Conservation (phyloP, 345 rosid genomes). For the Viola odorata region DNA sequence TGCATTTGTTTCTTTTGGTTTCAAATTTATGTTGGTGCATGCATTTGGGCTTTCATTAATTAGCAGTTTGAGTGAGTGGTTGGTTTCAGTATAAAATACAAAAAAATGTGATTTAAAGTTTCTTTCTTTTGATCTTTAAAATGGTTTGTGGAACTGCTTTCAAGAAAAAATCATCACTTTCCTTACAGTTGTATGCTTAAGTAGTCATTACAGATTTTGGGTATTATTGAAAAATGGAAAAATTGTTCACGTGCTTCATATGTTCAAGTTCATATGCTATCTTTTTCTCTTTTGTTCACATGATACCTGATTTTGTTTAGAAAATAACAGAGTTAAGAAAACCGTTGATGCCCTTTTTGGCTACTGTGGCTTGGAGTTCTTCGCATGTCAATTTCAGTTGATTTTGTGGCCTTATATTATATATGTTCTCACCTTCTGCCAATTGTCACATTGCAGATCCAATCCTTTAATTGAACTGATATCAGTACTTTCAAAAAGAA, state of each 20-base stretch:
- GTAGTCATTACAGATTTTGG: neutral
- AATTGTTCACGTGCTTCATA: slow-evolving; percentile 16
- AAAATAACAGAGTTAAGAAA: neutral
- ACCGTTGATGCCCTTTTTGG: neutral
- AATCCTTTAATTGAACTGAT: slow-evolving; percentile 3
- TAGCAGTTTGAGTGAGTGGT: too few species aligned
- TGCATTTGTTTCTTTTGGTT: too few species aligned
- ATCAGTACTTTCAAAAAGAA: neutral
- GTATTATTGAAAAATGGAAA: neutral
- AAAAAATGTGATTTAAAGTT: too few species aligned
- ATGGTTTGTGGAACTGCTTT: too few species aligned
- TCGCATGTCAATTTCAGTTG: slow-evolving; percentile 2
- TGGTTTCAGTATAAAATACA: too few species aligned
- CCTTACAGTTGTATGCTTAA: neutral
- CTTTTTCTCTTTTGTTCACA: slow-evolving; percentile 19
- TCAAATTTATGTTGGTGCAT: too few species aligned
- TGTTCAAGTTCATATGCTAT: slow-evolving; percentile 15
- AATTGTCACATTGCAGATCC: neutral
- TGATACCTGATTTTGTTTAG: slow-evolving; percentile 25
- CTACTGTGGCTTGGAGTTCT: slow-evolving; percentile 18
- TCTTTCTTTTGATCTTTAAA: too few species aligned
- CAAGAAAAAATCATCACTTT: neutral
- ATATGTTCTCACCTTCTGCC: too few species aligned
- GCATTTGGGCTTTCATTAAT: too few species aligned
- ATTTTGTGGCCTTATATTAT: neutral